Percentiles rank a stretch among this genome's conserved stretches.
phyloP scores from a whole-genome alignment of 164 flowering plant species.

The Aristolochia californica region DNA sequence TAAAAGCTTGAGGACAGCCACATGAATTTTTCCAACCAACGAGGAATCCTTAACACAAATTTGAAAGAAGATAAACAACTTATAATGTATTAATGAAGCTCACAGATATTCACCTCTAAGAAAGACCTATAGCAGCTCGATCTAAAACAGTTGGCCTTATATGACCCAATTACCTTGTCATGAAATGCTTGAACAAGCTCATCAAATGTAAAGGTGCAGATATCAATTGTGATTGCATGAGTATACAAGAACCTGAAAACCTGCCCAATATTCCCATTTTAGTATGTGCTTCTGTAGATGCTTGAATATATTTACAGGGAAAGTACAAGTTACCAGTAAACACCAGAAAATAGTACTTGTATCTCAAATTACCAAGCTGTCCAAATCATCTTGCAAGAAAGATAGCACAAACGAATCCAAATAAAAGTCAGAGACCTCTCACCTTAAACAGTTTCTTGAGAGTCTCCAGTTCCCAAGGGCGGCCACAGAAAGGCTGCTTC shows the following conservation, averaged over 20 bases:
- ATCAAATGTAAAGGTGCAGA: constrained; percentile 70
- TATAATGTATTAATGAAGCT: not conserved
- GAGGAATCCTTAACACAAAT: constrained; percentile 49
- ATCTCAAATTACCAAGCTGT: not conserved
- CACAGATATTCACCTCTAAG: not conserved
- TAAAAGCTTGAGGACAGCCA: constrained; percentile 64
- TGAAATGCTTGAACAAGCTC: constrained; percentile 88
- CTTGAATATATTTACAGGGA: too few relatives aligned
- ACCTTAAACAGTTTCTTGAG: constrained; percentile 93
- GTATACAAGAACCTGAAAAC: constrained; percentile 73
- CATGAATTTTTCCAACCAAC: constrained; percentile 75
- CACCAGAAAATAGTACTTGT: too few relatives aligned
- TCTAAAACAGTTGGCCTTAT: not conserved
- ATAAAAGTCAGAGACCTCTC: not conserved
- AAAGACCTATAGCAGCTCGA: not conserved
- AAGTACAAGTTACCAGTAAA: too few relatives aligned
- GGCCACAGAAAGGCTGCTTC: constrained; percentile 62
- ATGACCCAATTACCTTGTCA: constrained; percentile 50
- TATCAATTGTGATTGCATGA: constrained; percentile 35
- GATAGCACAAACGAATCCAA: not conserved
- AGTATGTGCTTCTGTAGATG: not conserved
- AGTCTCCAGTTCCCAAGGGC: constrained; percentile 71
- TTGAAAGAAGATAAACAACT: constrained; percentile 2
- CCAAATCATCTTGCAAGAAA: not conserved
- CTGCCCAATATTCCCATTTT: constrained; percentile 29